phyloP scores from a whole-genome alignment of 768 basidiomycete species.

The Boletus subparvulus region DNA sequence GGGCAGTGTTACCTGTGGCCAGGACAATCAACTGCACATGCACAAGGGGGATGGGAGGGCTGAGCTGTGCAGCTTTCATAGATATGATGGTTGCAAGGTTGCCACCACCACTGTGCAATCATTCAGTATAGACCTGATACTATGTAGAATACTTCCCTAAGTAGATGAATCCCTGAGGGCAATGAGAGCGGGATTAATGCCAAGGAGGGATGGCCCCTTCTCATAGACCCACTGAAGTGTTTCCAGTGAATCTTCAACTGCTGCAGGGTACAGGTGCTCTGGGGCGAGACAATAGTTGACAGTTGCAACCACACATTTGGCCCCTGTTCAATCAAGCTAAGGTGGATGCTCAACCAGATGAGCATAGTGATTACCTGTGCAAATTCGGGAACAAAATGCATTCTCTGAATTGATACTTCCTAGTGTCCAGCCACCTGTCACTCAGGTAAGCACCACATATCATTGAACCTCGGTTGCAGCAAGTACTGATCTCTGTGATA shows the following conservation, averaged over 20 bases:
- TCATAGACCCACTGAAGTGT: slow-evolving; percentile 37
- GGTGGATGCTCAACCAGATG: not conserved
- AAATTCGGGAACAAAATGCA: slow-evolving; percentile 45
- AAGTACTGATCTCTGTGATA: slow-evolving; percentile 63
- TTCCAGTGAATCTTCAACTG: slow-evolving; percentile 34
- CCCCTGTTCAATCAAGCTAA: slow-evolving; percentile 16
- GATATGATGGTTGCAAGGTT: slow-evolving; percentile 69
- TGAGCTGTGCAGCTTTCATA: slow-evolving; percentile 55
- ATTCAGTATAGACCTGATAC: not conserved
- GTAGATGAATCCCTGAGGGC: slow-evolving; percentile 77
- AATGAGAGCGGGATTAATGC: slow-evolving; percentile 49
- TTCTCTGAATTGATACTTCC: slow-evolving; percentile 63
- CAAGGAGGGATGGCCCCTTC: slow-evolving; percentile 47
- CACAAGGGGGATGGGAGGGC: slow-evolving; percentile 51
- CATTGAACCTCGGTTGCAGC: not conserved
- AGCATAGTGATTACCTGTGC: slow-evolving; percentile 22
- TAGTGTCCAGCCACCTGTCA: slow-evolving; percentile 72
- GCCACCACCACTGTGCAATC: slow-evolving; percentile 59
- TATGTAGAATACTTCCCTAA: slow-evolving; percentile 31
- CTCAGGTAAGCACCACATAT: not conserved
- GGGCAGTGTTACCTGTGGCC: slow-evolving; percentile 72
- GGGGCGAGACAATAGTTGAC: slow-evolving; percentile 37
- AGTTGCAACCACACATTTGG: slow-evolving; percentile 34
- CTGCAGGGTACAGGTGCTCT: slow-evolving; percentile 35
- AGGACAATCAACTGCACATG: slow-evolving; percentile 73